Evolutionary conservation across 2,329 filamentous ascomycete species (phyloP), one percentile per base, ranked within the genome.

Genomic region (Monilinia aucupariae): DNA sequence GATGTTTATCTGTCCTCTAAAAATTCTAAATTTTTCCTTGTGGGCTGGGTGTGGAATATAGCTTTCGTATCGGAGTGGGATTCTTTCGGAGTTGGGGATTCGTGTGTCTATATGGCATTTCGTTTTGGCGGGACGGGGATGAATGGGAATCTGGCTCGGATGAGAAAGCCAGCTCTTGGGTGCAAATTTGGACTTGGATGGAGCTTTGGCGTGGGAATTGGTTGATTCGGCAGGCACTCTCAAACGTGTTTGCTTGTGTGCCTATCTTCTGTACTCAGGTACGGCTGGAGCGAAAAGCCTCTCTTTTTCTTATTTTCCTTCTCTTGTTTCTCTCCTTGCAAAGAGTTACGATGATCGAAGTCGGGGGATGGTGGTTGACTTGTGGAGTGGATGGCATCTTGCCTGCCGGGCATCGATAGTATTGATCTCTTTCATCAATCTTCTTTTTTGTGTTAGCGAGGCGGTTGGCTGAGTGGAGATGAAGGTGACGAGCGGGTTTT

Each of bases 51-150:
- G 27, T 55, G 53, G 53, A 55, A 32, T 32, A 32, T 55, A 15
- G 3, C 32, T 32, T 32, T 32, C 39, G 27, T 45, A 32, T 15
- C 20, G 27, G 53, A 56, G 39, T 15, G 53, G 39, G 13, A 45
- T 56, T 56, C 9, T 56, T 56, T 32, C 13, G 53, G 53, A 56
- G 53, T 56, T 56, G 53, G 10, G 53, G 53, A 45, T 13, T 45
- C 22, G 53, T 56, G 3, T 56, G 27, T 56, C 27, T 56, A 7
- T 25, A 22, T 8, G 53, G 32, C 53, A 56, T 45, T n/a, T 56
- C 27, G 27, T 45, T 34, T 32, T 32, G 53, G 25, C 4, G 39
- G 39, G 27, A 22, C 22, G 53, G 39, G n/a, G 45, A 34, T 22
- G 53, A 45, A 56, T 43, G 53, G 39, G 27, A n/a, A 55, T 20